phyloP scores from a whole-genome alignment of 2,329 filamentous ascomycete genomes.

The Aspergillus sp. region DNA sequence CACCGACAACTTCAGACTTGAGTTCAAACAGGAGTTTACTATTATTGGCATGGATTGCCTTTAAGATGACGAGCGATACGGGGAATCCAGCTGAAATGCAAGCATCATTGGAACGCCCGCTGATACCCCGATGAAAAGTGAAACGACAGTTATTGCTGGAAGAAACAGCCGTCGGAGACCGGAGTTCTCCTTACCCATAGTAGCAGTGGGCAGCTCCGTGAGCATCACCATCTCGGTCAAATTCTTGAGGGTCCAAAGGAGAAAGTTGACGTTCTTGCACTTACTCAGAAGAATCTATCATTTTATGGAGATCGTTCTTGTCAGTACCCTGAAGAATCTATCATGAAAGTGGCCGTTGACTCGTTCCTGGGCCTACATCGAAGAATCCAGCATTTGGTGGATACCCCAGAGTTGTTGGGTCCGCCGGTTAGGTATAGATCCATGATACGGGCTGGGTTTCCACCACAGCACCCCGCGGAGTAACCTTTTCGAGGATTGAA shows the following conservation, averaged over 20 bases:
- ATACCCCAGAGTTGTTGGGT: not conserved
- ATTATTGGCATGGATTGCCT: not conserved
- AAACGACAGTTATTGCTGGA: not conserved
- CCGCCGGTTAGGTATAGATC: not conserved
- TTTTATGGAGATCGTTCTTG: constrained; percentile 6
- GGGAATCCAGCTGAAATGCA: not conserved
- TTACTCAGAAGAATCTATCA: constrained; percentile 9
- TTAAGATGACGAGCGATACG: not conserved
- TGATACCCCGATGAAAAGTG: not conserved
- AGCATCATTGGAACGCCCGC: not conserved
- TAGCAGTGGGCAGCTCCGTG: not conserved
- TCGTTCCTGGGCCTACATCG: constrained; percentile 12
- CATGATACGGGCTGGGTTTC: not conserved
- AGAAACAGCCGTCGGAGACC: not conserved
- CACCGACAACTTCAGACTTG: constrained; percentile 1
- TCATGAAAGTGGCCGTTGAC: constrained; percentile 5
- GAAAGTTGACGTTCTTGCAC: constrained; percentile 4
- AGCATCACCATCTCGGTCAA: not conserved
- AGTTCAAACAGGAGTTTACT: not conserved
- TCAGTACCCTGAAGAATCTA: constrained; percentile 5
- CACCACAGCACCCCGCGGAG: not conserved
- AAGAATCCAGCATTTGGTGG: constrained; percentile 14
- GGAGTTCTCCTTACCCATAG: not conserved
- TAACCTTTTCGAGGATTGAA: not conserved
- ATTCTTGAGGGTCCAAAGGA: not conserved